Base-by-base conservation (phyloP, 306 rosid genomes). In the Trifolium pratense region DNA sequence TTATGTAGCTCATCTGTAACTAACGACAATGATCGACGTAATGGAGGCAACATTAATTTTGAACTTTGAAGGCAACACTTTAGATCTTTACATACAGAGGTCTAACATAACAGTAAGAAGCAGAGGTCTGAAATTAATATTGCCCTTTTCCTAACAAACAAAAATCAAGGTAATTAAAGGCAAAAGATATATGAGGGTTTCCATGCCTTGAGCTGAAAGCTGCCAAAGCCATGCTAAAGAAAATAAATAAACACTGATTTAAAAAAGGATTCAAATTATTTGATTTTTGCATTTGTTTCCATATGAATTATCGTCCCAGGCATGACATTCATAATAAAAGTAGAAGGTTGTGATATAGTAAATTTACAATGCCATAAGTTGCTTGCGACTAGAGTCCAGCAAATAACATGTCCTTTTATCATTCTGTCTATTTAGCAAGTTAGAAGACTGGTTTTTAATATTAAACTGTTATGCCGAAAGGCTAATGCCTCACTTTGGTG, bases 31-130 rank as follows among this genome's bases (percentile, higher is more conserved):
- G 56, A 68, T 67, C 43, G 34, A 63, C 69, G 74, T 70, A 71
- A 31, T 55, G 66, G 80, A 61, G 68, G 55, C 29, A 42, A 31
- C 75, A 46, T 72, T 43, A 48, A 32, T 66, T 74, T 80, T 23
- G 16, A 74, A n/a, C 31, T 42, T 43, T 23, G 14, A 64, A 46
- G 66, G 29, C 32, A 60, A 51, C 68, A 67, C 8, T 73, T 53
- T 36, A 56, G 34, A 68, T 57, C 25, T 70, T 62, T 32, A 53
- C 76, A 48, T 59, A 36, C 26, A 42, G 60, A 55, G 65, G 58
- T 16, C 29, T 46, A 65, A 53, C 55, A 63, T 23, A 66, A 45
- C 15, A 31, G 45, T 13, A 16, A 70, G 46, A 65, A 55, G 74
- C 5, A 1, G 17, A 55, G 39, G 48, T 29, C 56, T 65, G 66